phyloP scores from a whole-genome alignment of 805 yeast genomes.

The Ogataea allantospora region DNA sequence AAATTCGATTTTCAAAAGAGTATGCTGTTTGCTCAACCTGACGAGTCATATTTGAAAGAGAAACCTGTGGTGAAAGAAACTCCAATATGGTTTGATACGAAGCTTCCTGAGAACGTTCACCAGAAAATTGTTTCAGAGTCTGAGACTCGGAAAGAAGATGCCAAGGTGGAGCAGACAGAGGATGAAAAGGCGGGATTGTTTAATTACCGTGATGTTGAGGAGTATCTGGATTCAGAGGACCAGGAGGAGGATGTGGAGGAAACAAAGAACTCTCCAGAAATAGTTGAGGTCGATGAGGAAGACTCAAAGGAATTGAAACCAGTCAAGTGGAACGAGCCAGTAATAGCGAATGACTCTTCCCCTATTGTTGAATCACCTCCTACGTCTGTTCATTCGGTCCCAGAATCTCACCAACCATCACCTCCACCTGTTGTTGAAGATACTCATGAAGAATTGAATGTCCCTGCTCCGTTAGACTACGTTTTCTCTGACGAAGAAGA shows the following conservation, averaged over 20 bases:
- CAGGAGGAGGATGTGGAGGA: conserved; percentile 1
- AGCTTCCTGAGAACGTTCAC: conserved; percentile 4
- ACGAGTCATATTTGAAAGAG: conserved; percentile 1
- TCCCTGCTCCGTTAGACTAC: conserved; percentile 45
- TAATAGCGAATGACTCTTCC: not conserved
- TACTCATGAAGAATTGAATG: no score
- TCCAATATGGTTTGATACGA: conserved; percentile 24
- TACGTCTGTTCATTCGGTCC: not conserved
- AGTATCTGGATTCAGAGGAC: conserved; percentile 21
- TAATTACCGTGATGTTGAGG: conserved; percentile 49
- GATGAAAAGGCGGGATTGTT: conserved; percentile 50
- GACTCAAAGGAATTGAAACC: no score
- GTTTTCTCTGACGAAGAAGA: conserved; percentile 81
- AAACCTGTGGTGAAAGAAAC: conserved; percentile 11
- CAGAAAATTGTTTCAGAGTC: not conserved
- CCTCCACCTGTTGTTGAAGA: no score
- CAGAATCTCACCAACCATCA: conserved; percentile 4
- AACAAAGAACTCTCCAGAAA: conserved; percentile 5
- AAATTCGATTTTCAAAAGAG: conserved; percentile 16
- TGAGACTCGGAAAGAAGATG: not conserved
- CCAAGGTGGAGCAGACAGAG: conserved; percentile 24
- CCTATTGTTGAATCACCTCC: no score
- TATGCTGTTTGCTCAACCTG: conserved; percentile 7
- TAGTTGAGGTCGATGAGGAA: not conserved
- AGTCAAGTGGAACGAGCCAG: conserved; percentile 1